A percentile compares a stretch with the other conserved stretches of the same genome.
These are phyloP conservation scores for Juglanconis juglandina DNA, from an alignment of 2,329 filamentous ascomycete species.

Conservation along the genomic window DNA sequence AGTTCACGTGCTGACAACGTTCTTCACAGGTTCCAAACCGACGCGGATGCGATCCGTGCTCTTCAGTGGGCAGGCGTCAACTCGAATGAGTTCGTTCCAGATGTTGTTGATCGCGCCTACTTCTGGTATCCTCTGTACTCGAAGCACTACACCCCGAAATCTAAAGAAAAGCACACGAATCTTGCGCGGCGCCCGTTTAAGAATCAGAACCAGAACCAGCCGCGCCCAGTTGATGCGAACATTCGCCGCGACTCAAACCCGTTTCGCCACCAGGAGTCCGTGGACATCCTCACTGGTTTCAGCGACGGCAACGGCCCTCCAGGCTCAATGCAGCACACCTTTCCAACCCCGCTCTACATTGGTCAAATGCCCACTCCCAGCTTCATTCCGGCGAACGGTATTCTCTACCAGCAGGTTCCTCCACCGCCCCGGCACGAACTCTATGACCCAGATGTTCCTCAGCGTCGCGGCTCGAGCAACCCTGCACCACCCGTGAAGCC, in stretches of 20 bases:
- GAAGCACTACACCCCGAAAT: slow-evolving; percentile 6
- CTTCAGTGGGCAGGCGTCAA: not conserved
- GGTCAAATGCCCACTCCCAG: not conserved
- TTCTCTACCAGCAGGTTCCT: not conserved
- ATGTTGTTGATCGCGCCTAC: not conserved
- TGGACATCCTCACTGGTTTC: not conserved
- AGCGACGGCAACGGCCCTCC: not conserved
- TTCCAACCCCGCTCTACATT: not conserved
- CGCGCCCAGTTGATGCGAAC: not conserved
- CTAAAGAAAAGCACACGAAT: not conserved
- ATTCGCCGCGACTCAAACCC: slow-evolving; percentile 11
- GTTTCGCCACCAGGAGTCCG: slow-evolving; percentile 1
- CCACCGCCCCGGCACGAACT: not conserved
- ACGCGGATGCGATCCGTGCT: slow-evolving; percentile 5
- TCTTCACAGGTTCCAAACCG: slow-evolving; percentile 2
- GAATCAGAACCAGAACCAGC: not conserved
- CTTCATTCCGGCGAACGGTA: not conserved
- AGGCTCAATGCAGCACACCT: not conserved
- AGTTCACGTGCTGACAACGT: not conserved
- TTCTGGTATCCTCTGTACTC: slow-evolving; percentile 15
- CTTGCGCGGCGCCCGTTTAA: not conserved
- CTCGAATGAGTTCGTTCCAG: not conserved
- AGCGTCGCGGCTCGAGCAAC: slow-evolving; percentile 2
- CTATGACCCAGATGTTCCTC: not conserved
- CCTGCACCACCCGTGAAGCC: not conserved